A percentile compares a stretch with the other conserved stretches of the same genome.
phyloP scores from a whole-genome alignment of 148 eudicot species.

The Fagopyrum esculentum region DNA sequence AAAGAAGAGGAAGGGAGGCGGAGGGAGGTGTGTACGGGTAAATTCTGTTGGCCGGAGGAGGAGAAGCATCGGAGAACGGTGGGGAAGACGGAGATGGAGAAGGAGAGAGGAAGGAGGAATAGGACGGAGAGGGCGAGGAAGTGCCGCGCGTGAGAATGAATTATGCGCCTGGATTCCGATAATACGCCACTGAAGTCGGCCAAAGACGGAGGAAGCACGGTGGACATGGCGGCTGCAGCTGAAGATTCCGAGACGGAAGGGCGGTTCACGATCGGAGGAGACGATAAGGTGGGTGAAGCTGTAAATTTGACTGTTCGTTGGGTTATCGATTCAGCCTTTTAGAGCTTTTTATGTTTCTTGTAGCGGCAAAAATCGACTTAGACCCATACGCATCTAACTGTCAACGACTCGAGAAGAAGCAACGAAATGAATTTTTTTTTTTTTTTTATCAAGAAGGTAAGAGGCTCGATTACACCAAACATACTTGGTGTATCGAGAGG shows the following conservation, averaged over 20 bases:
- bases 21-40: slow-evolving; percentile 5
- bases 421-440: too few relatives aligned
- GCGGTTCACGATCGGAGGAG: background rate
- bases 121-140: slow-evolving; percentile 48
- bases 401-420: too few relatives aligned
- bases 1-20: slow-evolving; percentile 15
- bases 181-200: slow-evolving; percentile 28
- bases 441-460: too few relatives aligned
- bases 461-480: too few relatives aligned
- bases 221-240: slow-evolving; percentile 16
- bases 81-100: slow-evolving; percentile 37
- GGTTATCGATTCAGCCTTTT: too few relatives aligned
- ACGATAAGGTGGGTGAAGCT: background rate
- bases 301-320: too few relatives aligned
- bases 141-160: slow-evolving; percentile 44
- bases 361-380: too few relatives aligned
- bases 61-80: slow-evolving; percentile 27
- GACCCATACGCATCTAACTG: too few relatives aligned
- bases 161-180: slow-evolving; percentile 38
- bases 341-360: too few relatives aligned
- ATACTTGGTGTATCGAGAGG: too few relatives aligned
- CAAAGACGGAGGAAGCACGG: slow-evolving; percentile 20
- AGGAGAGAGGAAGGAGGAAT: slow-evolving; percentile 44
- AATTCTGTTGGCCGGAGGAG: slow-evolving; percentile 12
- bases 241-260: background rate